Percentiles rank a stretch among this genome's conserved stretches.
These are phyloP conservation scores for Salix brachista DNA, from an alignment of 345 rosid species.

Conservation along the genomic window DNA sequence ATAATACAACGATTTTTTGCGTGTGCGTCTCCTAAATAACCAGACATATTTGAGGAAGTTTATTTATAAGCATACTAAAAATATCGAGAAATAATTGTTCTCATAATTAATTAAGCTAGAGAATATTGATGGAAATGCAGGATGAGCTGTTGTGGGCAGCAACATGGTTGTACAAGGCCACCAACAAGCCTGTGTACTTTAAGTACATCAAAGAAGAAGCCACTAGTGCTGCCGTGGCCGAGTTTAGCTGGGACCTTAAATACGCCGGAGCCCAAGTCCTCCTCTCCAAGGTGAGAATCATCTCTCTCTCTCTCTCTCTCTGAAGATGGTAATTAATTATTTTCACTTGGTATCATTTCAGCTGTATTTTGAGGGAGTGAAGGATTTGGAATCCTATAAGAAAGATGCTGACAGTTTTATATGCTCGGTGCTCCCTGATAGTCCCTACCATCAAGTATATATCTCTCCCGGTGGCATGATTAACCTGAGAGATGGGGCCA, in stretches of 20 bases:
- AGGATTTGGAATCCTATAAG: constrained; percentile 43
- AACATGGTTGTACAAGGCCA: constrained; percentile 77
- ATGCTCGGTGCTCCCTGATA: constrained; percentile 65
- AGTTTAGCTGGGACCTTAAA: constrained; percentile 95
- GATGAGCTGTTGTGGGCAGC: constrained; percentile 97
- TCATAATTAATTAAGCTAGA: neutral
- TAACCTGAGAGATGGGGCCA: constrained; percentile 85
- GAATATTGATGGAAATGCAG: constrained; percentile 25
- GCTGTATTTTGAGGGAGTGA: constrained; percentile 47
- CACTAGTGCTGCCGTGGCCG: constrained; percentile 54
- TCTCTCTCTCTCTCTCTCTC: too few relatives aligned
- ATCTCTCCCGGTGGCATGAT: constrained; percentile 57
- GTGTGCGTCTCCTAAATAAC: too few relatives aligned
- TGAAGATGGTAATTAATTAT: neutral
- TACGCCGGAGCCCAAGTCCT: constrained; percentile 81
- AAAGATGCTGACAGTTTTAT: constrained; percentile 64
- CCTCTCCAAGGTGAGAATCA: constrained; percentile 46
- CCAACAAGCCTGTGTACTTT: constrained; percentile 34
- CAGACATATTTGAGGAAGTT: too few relatives aligned
- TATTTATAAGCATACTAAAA: too few relatives aligned
- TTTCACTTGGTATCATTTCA: constrained; percentile 27
- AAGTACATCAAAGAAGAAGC: constrained; percentile 51
- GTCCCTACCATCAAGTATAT: constrained; percentile 64
- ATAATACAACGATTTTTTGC: too few relatives aligned
- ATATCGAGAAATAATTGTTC: too few relatives aligned